Base-by-base conservation (phyloP, 352 stramenopile species). In the Pythium pyrilobum region DNA sequence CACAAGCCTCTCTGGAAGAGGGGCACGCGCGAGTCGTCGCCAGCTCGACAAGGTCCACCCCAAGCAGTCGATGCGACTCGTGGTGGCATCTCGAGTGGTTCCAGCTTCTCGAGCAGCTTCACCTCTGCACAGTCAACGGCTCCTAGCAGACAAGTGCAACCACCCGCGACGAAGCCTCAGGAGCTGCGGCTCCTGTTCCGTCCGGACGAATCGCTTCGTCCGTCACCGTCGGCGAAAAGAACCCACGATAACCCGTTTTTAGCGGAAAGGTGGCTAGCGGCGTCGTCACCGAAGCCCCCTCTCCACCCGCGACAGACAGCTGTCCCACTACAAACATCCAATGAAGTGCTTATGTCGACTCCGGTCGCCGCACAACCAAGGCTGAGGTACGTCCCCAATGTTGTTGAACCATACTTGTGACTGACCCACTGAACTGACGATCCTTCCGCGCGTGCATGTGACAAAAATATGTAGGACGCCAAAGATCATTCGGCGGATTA, bases 401-500 rank as follows among this genome's bases (percentile, higher is more conserved):
- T 49, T 10, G 5, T 32, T 31, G 15, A 23, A n/a, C 31, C 23
- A 32, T 8, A 28, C 2, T 10, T 12, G 4, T 33, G 5, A 11
- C 40, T 32, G 21, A 48, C 18, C 41, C 13, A 47, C 31, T 29
- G 31, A 15, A 36, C 31, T 36, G 31, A 36, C 15, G 15, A 36
- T 36, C 31, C 13, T 36, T 36, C 8, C 31, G 37, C 23, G 13
- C 37, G n/a, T 27, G 5, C 4, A 31, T 31, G 4, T 43, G 16
- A 24, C 38, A 15, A 25, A 11, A 11, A 49, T 40, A 20, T 52
- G 18, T 27, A 72, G 67, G 25, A 76, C 67, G 2, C 64, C 64
- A 1, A 59, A 60, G 34, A 72, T 76, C 41, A 59, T 66, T 33
- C 67, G 67, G 10, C 66, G 66, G 16, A 76, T 76, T 41, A 64